phyloP scores from a whole-genome alignment of 2,329 filamentous ascomycete genomes.

The Aureobasidium uvarum region DNA sequence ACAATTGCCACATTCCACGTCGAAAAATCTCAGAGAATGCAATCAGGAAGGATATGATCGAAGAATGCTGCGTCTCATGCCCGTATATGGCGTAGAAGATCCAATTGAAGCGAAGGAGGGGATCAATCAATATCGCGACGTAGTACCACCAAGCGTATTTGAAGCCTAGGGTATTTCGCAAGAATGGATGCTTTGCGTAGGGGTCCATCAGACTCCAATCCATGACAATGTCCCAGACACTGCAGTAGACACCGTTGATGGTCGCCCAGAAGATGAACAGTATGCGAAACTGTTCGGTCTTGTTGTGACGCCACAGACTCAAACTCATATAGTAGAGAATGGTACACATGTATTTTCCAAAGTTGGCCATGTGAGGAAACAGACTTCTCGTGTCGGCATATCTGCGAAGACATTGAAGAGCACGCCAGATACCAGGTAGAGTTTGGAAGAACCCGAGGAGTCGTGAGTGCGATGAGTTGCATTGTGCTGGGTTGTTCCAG shows the following conservation, averaged over 20 bases:
- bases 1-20: slow-evolving; percentile 84
- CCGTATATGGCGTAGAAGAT: slow-evolving; percentile 88
- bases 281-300: slow-evolving; percentile 59
- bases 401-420: slow-evolving; percentile 84
- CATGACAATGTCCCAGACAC: slow-evolving; percentile 93
- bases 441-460: slow-evolving; percentile 81
- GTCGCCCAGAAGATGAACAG: slow-evolving; percentile 76
- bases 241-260: slow-evolving; percentile 81
- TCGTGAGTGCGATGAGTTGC: slow-evolving; percentile 82
- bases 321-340: slow-evolving; percentile 76
- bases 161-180: slow-evolving; percentile 77
- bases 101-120: slow-evolving; percentile 88
- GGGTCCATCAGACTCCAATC: slow-evolving; percentile 88
- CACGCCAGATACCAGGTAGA: slow-evolving; percentile 84
- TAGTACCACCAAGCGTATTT: slow-evolving; percentile 85
- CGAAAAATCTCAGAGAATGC: slow-evolving; percentile 76
- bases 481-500: slow-evolving; percentile 71
- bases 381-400: slow-evolving; percentile 82
- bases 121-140: slow-evolving; percentile 75
- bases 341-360: slow-evolving; percentile 84
- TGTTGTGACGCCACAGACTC: slow-evolving; percentile 74
- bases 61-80: slow-evolving; percentile 76
- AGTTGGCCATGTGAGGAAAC: slow-evolving; percentile 91
- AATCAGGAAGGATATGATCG: slow-evolving; percentile 75
- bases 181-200: slow-evolving; percentile 56